Evolutionary conservation across 495 filamentous ascomycete species (phyloP).

Genomic region (Penicillium silybi): DNA sequence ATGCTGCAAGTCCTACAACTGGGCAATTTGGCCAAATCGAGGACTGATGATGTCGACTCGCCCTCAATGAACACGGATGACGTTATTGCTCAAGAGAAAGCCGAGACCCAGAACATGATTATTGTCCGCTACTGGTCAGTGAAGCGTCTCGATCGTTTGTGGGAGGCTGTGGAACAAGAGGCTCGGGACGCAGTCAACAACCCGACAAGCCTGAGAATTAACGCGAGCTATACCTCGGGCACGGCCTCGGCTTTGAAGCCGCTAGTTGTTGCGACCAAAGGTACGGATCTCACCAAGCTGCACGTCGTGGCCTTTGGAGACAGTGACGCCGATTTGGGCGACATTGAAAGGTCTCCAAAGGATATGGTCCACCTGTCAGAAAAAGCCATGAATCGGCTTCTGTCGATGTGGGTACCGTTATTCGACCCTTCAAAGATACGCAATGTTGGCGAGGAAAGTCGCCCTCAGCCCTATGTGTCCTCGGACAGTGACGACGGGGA

Average conservation of each 20-base stretch:
- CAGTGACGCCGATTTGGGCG: constrained; percentile 30
- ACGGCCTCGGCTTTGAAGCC: constrained; percentile 12
- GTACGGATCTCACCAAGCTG: constrained; percentile 25
- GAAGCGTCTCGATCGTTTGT: constrained; percentile 38
- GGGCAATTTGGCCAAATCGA: constrained; percentile 22
- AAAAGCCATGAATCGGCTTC: constrained; percentile 32
- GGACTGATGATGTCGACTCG: not conserved
- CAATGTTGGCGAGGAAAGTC: constrained; percentile 2
- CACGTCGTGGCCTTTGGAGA: constrained; percentile 27
- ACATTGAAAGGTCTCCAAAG: constrained; percentile 36
- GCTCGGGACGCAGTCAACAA: constrained; percentile 25
- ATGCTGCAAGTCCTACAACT: constrained; percentile 41
- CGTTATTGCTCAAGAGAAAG: constrained; percentile 38
- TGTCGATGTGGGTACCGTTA: constrained; percentile 31
- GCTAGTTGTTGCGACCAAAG: constrained; percentile 9
- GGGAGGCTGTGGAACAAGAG: constrained; percentile 37
- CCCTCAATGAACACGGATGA: constrained; percentile 17
- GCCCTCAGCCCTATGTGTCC: constrained; percentile 15
- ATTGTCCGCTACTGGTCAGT: constrained; percentile 44
- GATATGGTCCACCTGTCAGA: constrained; percentile 38
- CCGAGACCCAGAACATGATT: constrained; percentile 46
- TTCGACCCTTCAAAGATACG: constrained; percentile 5
- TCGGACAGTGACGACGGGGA: constrained; percentile 29
- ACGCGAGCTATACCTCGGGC: constrained; percentile 10
- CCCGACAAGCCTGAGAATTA: constrained; percentile 28